These are phyloP conservation scores for Claviceps sp. DNA, from an alignment of 2,329 filamentous ascomycete genomes.

Conservation along the genomic window DNA sequence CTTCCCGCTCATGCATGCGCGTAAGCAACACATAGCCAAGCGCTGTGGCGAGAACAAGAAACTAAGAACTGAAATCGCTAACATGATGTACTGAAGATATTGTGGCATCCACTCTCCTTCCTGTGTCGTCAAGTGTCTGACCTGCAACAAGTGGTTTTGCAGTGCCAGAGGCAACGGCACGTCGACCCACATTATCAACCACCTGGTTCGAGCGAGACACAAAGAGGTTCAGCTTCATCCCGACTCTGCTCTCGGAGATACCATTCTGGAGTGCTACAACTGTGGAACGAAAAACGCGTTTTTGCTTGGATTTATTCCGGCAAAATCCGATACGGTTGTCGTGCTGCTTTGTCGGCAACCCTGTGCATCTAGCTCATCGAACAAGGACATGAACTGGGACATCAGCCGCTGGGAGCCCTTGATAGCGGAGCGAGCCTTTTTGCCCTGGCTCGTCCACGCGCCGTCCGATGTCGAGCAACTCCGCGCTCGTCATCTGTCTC, in stretches of 20 bases:
- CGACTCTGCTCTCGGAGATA: conserved; percentile 83
- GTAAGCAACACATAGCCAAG: conserved; percentile 35
- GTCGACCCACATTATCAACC: conserved; percentile 96
- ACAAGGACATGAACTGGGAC: conserved; percentile 99
- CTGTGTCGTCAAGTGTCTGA: conserved; percentile 90
- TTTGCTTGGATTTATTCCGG: conserved; percentile 91
- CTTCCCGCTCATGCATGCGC: conserved; percentile 91
- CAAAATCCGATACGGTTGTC: conserved; percentile 96
- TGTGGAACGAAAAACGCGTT: conserved; percentile 99
- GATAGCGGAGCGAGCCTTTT: conserved; percentile 90
- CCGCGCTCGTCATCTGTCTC: conserved; percentile 80
- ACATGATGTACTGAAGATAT: conserved; percentile 42
- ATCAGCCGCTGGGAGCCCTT: conserved; percentile 94
- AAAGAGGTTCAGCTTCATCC: conserved; percentile 98
- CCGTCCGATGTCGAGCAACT: conserved; percentile 93
- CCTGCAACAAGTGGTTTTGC: conserved; percentile 98
- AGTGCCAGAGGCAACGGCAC: conserved; percentile 93
- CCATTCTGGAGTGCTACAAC: conserved; percentile 95
- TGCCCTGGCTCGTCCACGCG: conserved; percentile 80
- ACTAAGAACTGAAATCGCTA: not conserved
- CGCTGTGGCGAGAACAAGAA: not conserved
- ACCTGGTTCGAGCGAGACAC: conserved; percentile 90
- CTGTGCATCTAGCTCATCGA: conserved; percentile 85
- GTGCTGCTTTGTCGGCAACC: conserved; percentile 93
- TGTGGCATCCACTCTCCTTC: conserved; percentile 94